These are phyloP conservation scores for Anisodus acutangulus DNA, from an alignment of 257 asterid genomes.

Conservation along the genomic window DNA sequence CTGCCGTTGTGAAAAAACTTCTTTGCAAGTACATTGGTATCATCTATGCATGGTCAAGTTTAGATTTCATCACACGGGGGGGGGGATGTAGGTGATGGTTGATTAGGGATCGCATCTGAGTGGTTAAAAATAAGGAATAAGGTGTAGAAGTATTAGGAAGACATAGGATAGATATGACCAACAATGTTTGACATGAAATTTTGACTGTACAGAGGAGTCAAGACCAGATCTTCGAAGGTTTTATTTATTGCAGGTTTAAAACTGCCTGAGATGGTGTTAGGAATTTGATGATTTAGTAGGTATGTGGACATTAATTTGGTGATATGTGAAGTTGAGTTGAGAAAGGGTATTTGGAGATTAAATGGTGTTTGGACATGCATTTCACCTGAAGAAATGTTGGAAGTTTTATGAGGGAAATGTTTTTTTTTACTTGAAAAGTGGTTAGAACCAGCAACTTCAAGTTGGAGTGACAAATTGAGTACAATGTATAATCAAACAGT, in stretches of 20 bases:
- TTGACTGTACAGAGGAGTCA: background rate
- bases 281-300: background rate
- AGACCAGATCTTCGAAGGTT: background rate
- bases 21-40: background rate
- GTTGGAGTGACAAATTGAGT: background rate
- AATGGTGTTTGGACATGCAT: background rate
- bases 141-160: conserved; percentile 1
- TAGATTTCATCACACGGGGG: background rate
- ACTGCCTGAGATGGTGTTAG: background rate
- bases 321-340: background rate
- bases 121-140: background rate
- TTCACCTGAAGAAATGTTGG: background rate
- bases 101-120: background rate
- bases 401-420: background rate
- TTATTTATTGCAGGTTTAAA: background rate
- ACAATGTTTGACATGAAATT: background rate
- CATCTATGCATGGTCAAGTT: background rate
- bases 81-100: background rate
- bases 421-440: background rate
- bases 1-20: background rate
- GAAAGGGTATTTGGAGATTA: background rate
- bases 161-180: background rate
- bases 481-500: background rate
- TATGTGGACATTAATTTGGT: background rate
- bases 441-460: background rate